phyloP scores from a whole-genome alignment of 2,329 filamentous ascomycete genomes.

The Xylariales sp. region DNA sequence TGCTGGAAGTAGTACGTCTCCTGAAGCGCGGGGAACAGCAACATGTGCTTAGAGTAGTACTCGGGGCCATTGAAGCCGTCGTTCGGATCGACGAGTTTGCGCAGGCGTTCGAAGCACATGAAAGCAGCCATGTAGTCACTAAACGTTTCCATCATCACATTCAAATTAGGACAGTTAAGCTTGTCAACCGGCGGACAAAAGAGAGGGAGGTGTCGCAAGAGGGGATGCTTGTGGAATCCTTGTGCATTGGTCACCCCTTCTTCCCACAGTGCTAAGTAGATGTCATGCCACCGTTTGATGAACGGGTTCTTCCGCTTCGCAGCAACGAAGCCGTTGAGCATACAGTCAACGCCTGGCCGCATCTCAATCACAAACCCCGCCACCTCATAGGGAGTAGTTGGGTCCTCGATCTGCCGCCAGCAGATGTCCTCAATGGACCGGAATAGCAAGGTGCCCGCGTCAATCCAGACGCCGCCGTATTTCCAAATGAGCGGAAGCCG shows the following conservation, averaged over 20 bases:
- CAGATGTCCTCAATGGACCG: slow-evolving; percentile 56
- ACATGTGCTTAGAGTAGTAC: slow-evolving; percentile 50
- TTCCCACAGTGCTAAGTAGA: slow-evolving; percentile 53
- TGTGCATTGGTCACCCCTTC: slow-evolving; percentile 48
- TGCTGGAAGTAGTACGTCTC: slow-evolving; percentile 49
- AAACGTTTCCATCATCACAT: slow-evolving; percentile 43
- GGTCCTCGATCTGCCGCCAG: slow-evolving; percentile 55
- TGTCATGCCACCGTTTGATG: slow-evolving; percentile 57
- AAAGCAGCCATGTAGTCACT: slow-evolving; percentile 51
- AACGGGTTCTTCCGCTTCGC: slow-evolving; percentile 56
- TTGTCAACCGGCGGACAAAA: slow-evolving; percentile 43
- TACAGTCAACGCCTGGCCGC: slow-evolving; percentile 44
- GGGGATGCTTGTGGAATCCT: slow-evolving; percentile 51
- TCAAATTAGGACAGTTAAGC: slow-evolving; percentile 43
- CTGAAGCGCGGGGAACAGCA: slow-evolving; percentile 48
- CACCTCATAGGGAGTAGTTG: slow-evolving; percentile 51
- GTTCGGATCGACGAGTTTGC: slow-evolving; percentile 50
- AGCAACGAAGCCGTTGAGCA: slow-evolving; percentile 58
- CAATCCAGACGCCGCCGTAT: slow-evolving; percentile 58
- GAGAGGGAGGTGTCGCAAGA: slow-evolving; percentile 47
- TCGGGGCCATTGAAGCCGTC: slow-evolving; percentile 52
- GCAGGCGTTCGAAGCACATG: slow-evolving; percentile 49
- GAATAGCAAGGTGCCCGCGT: slow-evolving; percentile 57
- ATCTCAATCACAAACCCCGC: slow-evolving; percentile 47
- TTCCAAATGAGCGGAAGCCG: slow-evolving; percentile 56